These are phyloP conservation scores for Mediolabrus comicus DNA, from an alignment of 108 stramenopile genomes.

Conservation along the genomic window DNA sequence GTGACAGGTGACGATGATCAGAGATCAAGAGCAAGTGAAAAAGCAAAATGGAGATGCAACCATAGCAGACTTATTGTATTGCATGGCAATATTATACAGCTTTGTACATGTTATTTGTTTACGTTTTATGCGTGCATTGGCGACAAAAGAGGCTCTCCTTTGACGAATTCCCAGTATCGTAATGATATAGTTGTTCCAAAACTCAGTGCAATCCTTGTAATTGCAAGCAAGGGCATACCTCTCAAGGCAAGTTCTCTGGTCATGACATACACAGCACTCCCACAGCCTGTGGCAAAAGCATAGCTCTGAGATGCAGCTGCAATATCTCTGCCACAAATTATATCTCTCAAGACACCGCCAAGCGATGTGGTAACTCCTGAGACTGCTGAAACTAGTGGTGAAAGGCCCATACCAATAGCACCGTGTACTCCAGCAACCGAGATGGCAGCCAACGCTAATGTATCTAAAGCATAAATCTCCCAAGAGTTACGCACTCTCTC, in stretches of 20 bases:
- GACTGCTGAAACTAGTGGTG: slow-evolving; percentile 26
- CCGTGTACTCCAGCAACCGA: slow-evolving; percentile 30
- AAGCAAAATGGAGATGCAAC: too few species aligned
- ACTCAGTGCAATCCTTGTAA: not conserved
- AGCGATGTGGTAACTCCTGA: slow-evolving; percentile 41
- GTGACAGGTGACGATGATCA: too few species aligned
- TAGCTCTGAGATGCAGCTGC: slow-evolving; percentile 25
- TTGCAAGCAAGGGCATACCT: not conserved
- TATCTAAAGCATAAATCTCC: slow-evolving; percentile 32
- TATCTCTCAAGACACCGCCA: slow-evolving; percentile 45
- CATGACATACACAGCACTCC: slow-evolving; percentile 15
- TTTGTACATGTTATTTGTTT: too few species aligned
- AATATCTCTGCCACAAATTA: slow-evolving; percentile 32
- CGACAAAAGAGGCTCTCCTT: slow-evolving; percentile 15
- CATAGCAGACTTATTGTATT: too few species aligned
- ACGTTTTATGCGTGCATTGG: slow-evolving; percentile 13
- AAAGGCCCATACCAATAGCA: slow-evolving; percentile 25
- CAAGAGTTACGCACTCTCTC: slow-evolving; percentile 7
- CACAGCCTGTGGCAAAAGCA: slow-evolving; percentile 22
- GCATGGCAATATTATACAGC: too few species aligned
- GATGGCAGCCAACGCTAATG: slow-evolving; percentile 26
- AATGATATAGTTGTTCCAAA: slow-evolving; percentile 10
- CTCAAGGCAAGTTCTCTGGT: slow-evolving; percentile 17
- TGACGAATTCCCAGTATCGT: slow-evolving; percentile 12
- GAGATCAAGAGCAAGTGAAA: too few species aligned